These are phyloP conservation scores for Aspergillus cavernicola DNA, from an alignment of 495 filamentous ascomycete species.

Conservation along the genomic window DNA sequence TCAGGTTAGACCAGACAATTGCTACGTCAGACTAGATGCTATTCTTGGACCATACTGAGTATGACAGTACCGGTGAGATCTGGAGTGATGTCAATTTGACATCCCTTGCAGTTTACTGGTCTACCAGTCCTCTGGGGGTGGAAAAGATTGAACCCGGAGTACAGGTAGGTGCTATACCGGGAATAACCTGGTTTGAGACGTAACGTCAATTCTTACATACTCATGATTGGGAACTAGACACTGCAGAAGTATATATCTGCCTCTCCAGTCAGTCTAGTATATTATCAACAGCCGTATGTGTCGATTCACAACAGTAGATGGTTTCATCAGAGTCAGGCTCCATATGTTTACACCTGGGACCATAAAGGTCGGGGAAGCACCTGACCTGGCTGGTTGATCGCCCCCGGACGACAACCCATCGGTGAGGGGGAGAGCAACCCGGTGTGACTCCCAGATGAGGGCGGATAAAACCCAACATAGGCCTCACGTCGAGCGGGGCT, in stretches of 20 bases:
- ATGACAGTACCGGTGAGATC: too few relatives aligned
- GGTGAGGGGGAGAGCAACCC: conserved; percentile 26
- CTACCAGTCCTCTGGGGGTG: too few relatives aligned
- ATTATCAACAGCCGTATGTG: background rate
- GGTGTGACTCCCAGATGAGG: conserved; percentile 24
- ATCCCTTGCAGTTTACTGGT: too few relatives aligned
- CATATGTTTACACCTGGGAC: conserved; percentile 56
- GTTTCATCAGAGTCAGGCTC: too few relatives aligned
- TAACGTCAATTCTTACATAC: background rate
- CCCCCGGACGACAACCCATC: conserved; percentile 22
- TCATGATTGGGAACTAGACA: background rate
- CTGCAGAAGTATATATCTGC: too few relatives aligned
- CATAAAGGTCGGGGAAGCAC: conserved; percentile 59
- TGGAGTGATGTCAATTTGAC: too few relatives aligned
- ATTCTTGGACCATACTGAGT: too few relatives aligned
- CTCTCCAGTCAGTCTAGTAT: background rate
- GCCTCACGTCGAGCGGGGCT: conserved; percentile 76
- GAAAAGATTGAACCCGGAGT: too few relatives aligned
- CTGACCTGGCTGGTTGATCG: conserved; percentile 37
- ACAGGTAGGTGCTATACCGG: too few relatives aligned
- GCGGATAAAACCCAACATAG: conserved; percentile 72
- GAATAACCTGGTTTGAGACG: too few relatives aligned
- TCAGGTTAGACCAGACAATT: too few relatives aligned
- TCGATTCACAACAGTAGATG: background rate
- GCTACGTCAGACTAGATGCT: too few relatives aligned